A percentile compares a stretch with the other conserved stretches of the same genome.
Conservation (phyloP, 1,139 yeast species). For the Groenewaldozyma sp. region DNA sequence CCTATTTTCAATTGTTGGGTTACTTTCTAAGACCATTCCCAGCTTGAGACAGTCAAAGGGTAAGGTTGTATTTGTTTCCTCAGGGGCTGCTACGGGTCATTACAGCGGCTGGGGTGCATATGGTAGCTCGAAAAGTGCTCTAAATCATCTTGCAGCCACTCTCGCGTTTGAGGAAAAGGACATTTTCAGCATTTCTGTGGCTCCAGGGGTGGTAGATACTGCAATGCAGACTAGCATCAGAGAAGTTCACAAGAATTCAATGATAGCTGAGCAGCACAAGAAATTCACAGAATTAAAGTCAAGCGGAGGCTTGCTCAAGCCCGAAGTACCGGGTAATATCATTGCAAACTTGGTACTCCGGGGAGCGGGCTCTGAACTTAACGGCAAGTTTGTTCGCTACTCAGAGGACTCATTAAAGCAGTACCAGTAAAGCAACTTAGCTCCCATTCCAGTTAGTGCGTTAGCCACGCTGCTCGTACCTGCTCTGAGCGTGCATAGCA, state of each 20-base stretch:
- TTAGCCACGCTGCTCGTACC: too few relatives aligned
- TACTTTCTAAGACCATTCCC: constrained; percentile 42
- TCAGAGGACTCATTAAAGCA: constrained; percentile 33
- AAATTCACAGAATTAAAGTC: constrained; percentile 53
- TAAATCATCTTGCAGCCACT: constrained; percentile 62
- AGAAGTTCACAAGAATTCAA: constrained; percentile 36
- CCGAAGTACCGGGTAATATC: constrained; percentile 61
- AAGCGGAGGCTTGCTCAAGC: constrained; percentile 47
- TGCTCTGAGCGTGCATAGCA: too few relatives aligned
- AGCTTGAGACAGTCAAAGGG: constrained; percentile 50
- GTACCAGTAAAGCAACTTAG: constrained; percentile 7
- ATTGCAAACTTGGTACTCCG: constrained; percentile 53
- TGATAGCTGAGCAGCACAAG: constrained; percentile 48
- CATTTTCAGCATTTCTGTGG: constrained; percentile 56
- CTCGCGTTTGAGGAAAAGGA: constrained; percentile 59
- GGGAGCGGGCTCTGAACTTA: constrained; percentile 40
- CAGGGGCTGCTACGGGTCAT: constrained; percentile 62
- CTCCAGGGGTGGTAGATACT: constrained; percentile 93
- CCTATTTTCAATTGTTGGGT: constrained; percentile 62
- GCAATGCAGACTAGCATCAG: constrained; percentile 76
- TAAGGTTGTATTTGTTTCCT: constrained; percentile 62
- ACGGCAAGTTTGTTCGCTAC: constrained; percentile 59
- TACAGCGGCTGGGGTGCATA: constrained; percentile 78
- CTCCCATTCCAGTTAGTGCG: too few relatives aligned
- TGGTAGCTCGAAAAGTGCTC: constrained; percentile 83